Percentiles rank a stretch among this genome's conserved stretches.
Conservation (phyloP, 306 rosid genomes). For the Argentina anserina region DNA sequence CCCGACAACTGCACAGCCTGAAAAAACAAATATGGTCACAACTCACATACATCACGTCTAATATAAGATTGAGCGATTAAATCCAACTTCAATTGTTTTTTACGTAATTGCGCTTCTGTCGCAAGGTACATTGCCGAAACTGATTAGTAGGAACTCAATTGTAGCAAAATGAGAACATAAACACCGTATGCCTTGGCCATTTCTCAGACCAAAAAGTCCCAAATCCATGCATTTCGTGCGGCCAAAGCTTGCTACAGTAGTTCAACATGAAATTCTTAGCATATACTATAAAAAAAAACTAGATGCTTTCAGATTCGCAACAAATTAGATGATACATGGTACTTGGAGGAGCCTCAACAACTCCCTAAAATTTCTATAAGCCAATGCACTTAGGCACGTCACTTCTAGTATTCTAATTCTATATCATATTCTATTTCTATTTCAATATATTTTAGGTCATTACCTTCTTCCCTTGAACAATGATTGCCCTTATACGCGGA, state of each 20-base stretch:
- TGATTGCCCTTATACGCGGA: slow-evolving; percentile 8
- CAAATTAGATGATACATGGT: not conserved
- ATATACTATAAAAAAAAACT: not conserved
- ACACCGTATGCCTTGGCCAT: not conserved
- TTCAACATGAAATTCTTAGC: no score
- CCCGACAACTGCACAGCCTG: not conserved
- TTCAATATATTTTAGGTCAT: not conserved
- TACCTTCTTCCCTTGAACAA: not conserved
- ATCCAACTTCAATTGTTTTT: no score
- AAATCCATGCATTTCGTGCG: slow-evolving; percentile 19
- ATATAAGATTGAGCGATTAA: no score
- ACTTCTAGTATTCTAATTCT: not conserved
- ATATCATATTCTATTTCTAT: no score
- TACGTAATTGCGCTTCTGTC: no score
- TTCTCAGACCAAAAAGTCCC: not conserved
- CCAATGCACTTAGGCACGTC: not conserved
- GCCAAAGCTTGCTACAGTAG: slow-evolving; percentile 26
- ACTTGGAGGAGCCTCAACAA: not conserved
- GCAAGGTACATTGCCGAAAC: not conserved
- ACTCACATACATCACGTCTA: not conserved
- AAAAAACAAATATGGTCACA: not conserved
- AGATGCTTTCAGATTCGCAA: not conserved
- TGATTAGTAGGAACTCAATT: not conserved
- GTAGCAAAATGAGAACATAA: not conserved
- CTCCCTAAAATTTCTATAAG: not conserved